Evolutionary conservation across 768 basidiomycete genomes (phyloP), one percentile per base, ranked within the genome.

Genomic region (Bullera alba): DNA sequence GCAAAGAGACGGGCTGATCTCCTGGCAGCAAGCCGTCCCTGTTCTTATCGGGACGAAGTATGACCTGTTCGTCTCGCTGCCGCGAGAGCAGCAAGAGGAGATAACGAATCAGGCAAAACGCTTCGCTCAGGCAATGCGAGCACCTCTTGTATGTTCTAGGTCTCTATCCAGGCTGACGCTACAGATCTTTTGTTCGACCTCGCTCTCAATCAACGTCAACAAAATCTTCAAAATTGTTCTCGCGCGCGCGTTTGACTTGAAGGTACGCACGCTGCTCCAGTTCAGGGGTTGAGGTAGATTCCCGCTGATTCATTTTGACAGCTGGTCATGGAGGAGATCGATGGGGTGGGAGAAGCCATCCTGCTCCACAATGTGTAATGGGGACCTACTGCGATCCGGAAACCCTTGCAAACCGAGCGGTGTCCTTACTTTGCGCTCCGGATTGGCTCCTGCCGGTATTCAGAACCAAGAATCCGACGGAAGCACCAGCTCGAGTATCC

Each of bases 81-180:
- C 92, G 51, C 79, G 86, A 65, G 95, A 99, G 71, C 95, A 99
- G 73, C 95, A 99, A 72, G 95, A 96, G 75, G 95, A 99, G 75
- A 95, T 97, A 66, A 96, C 95, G 37, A 93, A 92, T 75, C 92
- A 96, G 81, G 93, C 95, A 37, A 95, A 95, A 73, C 83, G 93
- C 61, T 99, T 99, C 75, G 89, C 92, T 54, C 85, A 87, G 72
- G 95, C 95, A 44, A 99, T 99, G 95, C 92, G 97, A 72, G 92
- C 95, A 16, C 93, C 92, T n/a, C 76, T 99, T 53, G 70, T 71
- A 35, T 32, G 67, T 8, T 10, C 10, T 56, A 15, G 6, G 25
- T n/a, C 25, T 35, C 10, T 30, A 25, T n/a, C 22, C 22, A 16
- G 3, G 29, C 28, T 37, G 39, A 4, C 23, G 41, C 73, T 97